Conservation (phyloP, 2,329 filamentous ascomycete species). For the Penicillium sp. region DNA sequence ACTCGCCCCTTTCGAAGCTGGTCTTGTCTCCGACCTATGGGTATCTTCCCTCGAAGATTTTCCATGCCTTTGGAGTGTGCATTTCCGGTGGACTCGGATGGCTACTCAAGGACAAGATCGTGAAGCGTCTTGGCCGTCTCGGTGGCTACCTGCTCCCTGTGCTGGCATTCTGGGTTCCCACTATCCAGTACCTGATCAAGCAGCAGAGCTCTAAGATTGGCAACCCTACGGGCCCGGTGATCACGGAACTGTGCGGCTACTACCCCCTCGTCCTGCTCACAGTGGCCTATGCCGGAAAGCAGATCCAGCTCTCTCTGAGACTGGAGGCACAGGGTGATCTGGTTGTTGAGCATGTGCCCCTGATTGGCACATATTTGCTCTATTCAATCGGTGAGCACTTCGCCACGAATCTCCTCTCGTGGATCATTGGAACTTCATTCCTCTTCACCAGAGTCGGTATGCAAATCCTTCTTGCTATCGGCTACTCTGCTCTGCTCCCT, state of each 20-base stretch:
- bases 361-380: constrained; percentile 66
- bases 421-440: constrained; percentile 62
- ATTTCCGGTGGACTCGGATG: constrained; percentile 71
- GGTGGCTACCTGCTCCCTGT: constrained; percentile 64
- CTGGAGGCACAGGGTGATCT: constrained; percentile 58
- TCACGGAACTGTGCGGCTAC: constrained; percentile 74
- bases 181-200: constrained; percentile 72
- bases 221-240: constrained; percentile 69
- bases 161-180: constrained; percentile 73
- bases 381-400: constrained; percentile 56
- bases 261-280: constrained; percentile 69
- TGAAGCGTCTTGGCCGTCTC: constrained; percentile 52
- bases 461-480: constrained; percentile 65
- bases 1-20: constrained; percentile 57
- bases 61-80: constrained; percentile 69
- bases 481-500: constrained; percentile 68
- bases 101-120: constrained; percentile 62
- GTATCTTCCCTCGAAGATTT: constrained; percentile 72
- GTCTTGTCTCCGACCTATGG: constrained; percentile 87
- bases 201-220: constrained; percentile 67
- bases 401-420: constrained; percentile 44
- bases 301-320: constrained; percentile 62
- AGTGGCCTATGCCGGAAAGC: constrained; percentile 63
- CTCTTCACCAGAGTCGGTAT: constrained; percentile 71
- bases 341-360: constrained; percentile 64